Evolutionary conservation across 257 asterid genomes (phyloP), one percentile per base, ranked within the genome.

Genomic region (Perilla frutescens): DNA sequence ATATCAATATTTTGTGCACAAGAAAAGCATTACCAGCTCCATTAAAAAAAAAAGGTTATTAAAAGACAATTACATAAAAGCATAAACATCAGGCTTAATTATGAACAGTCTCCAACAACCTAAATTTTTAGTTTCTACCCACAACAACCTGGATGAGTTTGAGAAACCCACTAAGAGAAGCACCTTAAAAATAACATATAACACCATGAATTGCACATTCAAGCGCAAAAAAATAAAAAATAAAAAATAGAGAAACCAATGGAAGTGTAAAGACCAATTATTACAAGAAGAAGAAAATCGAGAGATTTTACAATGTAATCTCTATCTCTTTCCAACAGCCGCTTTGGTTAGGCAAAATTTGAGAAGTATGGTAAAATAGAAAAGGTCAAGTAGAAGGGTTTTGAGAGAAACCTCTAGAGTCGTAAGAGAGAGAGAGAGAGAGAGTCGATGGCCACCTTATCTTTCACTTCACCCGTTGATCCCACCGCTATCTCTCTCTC

Each of bases 391-490:
- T 5, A 56, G 15, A 51, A 80, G 81, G 84, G 84, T 80, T 80
- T 80, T 41, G 61, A 45, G 64, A 39, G 66, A 78, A 77, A 60
- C 78, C 72, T 63, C 20, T 12, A 5, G 20, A 7, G 56, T 29
- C 11, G 14, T 13, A 34, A 34, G 3, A 4, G 37, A 59, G 72
- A 49, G 7, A 26, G 3, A 20, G 26, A 20, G 26, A 20, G 26
- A 20, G 26, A 20, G 9, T 51, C 61, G 68, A 75, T 75, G 55
- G 62, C 44, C 44, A 66, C 75, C 80, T 75, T 75, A 75, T 75
- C 80, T 75, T 5, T 63, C 49, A 40, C 44, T 40, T 40, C 44
- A 40, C 44, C 44, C 7, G 44, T 40, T 5, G 44, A 40, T 40
- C 44, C 44, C 44, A 40, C 44, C 44, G 44, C 44, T n/a, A n/a